A percentile compares a stretch with the other conserved stretches of the same genome.
These are phyloP conservation scores for Chalciporus sp. DNA, from an alignment of 1,284 basidiomycete species.

Conservation along the genomic window DNA sequence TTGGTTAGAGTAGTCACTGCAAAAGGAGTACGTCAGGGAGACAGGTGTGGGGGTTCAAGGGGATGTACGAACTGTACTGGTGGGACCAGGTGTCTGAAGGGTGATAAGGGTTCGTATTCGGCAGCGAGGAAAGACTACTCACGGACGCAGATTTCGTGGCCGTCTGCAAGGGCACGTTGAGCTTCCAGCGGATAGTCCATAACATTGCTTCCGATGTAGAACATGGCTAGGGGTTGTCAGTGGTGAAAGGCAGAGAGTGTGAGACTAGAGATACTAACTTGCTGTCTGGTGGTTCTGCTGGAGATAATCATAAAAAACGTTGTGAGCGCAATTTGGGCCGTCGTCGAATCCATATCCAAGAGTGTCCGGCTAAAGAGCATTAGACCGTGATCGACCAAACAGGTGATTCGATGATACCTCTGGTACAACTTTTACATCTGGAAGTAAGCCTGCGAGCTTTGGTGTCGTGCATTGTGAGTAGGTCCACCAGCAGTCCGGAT, in stretches of 20 bases:
- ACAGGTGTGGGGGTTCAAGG: no score
- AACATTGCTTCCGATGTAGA: conserved; percentile 80
- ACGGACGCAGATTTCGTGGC: conserved; percentile 67
- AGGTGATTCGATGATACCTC: conserved; percentile 41
- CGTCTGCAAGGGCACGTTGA: conserved; percentile 61
- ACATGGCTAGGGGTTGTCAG: conserved; percentile 49
- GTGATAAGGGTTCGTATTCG: background rate
- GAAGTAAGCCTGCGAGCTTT: conserved; percentile 42
- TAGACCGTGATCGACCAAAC: background rate
- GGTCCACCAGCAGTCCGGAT: conserved; percentile 64
- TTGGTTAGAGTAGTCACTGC: conserved; percentile 72
- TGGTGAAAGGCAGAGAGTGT: background rate
- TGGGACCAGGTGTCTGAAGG: conserved; percentile 60
- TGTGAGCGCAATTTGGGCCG: conserved; percentile 74
- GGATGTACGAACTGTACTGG: conserved; percentile 44
- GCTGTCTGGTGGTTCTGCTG: conserved; percentile 67
- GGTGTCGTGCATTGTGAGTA: conserved; percentile 58
- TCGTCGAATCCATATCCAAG: conserved; percentile 69
- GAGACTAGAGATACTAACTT: conserved; percentile 41
- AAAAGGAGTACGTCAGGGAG: no score
- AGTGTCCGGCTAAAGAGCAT: conserved; percentile 48
- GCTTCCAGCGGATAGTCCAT: conserved; percentile 74
- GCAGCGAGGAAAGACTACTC: conserved; percentile 29
- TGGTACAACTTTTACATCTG: conserved; percentile 64
- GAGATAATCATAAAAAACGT: conserved; percentile 66